A percentile compares a stretch with the other conserved stretches of the same genome.
These are phyloP conservation scores for Mucor plumbeus DNA, from an alignment of 371 early-diverging fungal species.

Conservation along the genomic window DNA sequence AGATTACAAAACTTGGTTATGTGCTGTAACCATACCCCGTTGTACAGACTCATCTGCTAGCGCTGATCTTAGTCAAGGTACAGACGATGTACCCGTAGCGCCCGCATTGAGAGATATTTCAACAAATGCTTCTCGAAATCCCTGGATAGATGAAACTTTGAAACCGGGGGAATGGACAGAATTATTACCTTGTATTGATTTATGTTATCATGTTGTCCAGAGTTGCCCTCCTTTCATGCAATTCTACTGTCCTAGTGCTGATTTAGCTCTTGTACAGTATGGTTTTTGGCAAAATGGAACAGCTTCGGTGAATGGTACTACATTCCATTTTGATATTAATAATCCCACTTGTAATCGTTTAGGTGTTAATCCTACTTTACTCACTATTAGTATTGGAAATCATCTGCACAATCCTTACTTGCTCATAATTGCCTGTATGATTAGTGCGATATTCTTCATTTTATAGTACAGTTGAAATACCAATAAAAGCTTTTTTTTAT, in stretches of 20 bases:
- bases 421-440: neutral
- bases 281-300: conserved; percentile 50
- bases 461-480: neutral
- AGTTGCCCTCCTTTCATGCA: conserved; percentile 69
- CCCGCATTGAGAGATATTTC: conserved; percentile 37
- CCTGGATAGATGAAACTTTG: conserved; percentile 47
- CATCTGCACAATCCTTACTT: neutral
- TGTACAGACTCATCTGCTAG: conserved; percentile 51
- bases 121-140: conserved; percentile 46
- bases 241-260: conserved; percentile 63
- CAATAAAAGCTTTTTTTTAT: neutral
- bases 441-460: neutral
- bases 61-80: conserved; percentile 20
- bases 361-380: conserved; percentile 28
- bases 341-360: conserved; percentile 51
- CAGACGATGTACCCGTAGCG: conserved; percentile 27
- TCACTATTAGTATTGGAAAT: conserved; percentile 30
- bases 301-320: conserved; percentile 25
- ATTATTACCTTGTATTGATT: conserved; percentile 66
- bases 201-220: conserved; percentile 69
- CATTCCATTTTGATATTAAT: conserved; percentile 32
- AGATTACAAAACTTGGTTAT: conserved; percentile 72
- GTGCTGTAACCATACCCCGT: conserved; percentile 66
- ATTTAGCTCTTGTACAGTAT: conserved; percentile 51
- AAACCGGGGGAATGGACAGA: conserved; percentile 60